Percentiles rank a stretch among this genome's conserved stretches.
Evolutionary conservation across 164 flowering plant species (phyloP).

Genomic region (Umbilicus rupestris): DNA sequence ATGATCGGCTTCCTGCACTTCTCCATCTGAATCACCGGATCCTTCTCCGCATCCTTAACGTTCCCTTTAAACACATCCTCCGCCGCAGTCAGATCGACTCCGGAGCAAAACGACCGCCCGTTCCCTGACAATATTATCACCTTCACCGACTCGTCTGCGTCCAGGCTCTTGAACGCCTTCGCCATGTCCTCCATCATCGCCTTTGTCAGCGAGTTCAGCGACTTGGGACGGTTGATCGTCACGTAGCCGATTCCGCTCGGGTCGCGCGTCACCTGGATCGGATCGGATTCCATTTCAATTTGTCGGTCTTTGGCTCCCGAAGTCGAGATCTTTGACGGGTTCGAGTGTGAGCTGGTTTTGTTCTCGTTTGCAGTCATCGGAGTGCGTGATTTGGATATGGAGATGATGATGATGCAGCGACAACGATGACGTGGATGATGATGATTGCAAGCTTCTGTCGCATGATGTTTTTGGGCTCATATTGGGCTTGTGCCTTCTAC

Average conservation of each 20-base stretch:
- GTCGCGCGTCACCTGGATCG: constrained; percentile 44
- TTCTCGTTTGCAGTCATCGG: neutral
- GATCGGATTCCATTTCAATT: constrained; percentile 9
- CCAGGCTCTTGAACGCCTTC: constrained; percentile 43
- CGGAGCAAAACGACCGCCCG: constrained; percentile 85
- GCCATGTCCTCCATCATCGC: constrained; percentile 69
- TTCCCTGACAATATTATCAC: constrained; percentile 65
- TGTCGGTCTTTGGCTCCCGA: too few species aligned
- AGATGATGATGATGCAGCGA: constrained; percentile 34
- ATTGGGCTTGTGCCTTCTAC: too few species aligned
- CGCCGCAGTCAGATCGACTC: constrained; percentile 79
- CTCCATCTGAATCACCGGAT: constrained; percentile 83
- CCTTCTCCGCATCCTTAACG: constrained; percentile 60
- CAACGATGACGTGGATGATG: constrained; percentile 40
- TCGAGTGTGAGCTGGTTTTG: neutral
- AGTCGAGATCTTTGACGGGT: neutral
- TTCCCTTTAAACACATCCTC: constrained; percentile 93
- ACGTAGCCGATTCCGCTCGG: constrained; percentile 49
- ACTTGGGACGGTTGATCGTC: constrained; percentile 76
- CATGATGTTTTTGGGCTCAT: too few species aligned
- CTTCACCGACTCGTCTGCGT: constrained; percentile 49
- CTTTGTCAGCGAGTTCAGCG: constrained; percentile 65
- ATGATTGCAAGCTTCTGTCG: too few species aligned
- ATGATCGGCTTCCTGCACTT: constrained; percentile 70
- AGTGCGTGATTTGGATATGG: neutral